Percentiles rank a stretch among this genome's conserved stretches.
phyloP scores from a whole-genome alignment of 2,329 filamentous ascomycete genomes.

The Fusarium vanettenii region DNA sequence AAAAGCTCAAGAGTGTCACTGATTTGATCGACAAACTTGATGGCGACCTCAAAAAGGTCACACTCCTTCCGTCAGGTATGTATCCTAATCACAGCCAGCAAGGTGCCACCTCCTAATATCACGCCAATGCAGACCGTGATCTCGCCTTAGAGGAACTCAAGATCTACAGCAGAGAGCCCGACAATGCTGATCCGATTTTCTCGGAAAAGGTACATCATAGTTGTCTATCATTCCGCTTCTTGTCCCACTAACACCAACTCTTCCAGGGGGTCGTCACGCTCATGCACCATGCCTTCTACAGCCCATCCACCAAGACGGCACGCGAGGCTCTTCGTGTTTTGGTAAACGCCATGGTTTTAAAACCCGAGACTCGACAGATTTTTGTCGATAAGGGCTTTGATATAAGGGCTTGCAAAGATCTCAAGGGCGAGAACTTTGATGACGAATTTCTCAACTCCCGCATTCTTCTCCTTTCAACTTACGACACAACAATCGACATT shows the following conservation, averaged over 20 bases:
- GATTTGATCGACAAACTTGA: constrained; percentile 71
- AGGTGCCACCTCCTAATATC: constrained; percentile 23
- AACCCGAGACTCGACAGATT: constrained; percentile 56
- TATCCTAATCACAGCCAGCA: background rate
- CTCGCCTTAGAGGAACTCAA: constrained; percentile 77
- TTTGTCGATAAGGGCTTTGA: constrained; percentile 61
- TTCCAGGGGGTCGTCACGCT: constrained; percentile 79
- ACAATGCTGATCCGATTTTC: constrained; percentile 84
- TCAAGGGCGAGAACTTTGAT: constrained; percentile 80
- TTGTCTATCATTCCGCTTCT: background rate
- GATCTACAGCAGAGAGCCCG: constrained; percentile 70
- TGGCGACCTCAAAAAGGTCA: constrained; percentile 69
- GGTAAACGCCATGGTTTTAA: constrained; percentile 77
- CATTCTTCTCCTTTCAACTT: constrained; percentile 58
- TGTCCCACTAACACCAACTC: constrained; percentile 28
- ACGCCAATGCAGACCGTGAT: constrained; percentile 67
- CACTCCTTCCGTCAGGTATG: constrained; percentile 69
- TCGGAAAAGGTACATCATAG: constrained; percentile 71
- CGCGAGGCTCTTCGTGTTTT: constrained; percentile 84
- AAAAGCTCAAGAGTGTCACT: constrained; percentile 76
- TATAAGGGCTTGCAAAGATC: constrained; percentile 73
- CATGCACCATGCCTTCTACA: constrained; percentile 78
- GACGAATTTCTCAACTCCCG: constrained; percentile 81
- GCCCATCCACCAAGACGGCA: constrained; percentile 70
- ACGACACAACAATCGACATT: constrained; percentile 61